phyloP scores from a whole-genome alignment of 2,329 filamentous ascomycete genomes.

The Cladosporium austrohemisphaericum region DNA sequence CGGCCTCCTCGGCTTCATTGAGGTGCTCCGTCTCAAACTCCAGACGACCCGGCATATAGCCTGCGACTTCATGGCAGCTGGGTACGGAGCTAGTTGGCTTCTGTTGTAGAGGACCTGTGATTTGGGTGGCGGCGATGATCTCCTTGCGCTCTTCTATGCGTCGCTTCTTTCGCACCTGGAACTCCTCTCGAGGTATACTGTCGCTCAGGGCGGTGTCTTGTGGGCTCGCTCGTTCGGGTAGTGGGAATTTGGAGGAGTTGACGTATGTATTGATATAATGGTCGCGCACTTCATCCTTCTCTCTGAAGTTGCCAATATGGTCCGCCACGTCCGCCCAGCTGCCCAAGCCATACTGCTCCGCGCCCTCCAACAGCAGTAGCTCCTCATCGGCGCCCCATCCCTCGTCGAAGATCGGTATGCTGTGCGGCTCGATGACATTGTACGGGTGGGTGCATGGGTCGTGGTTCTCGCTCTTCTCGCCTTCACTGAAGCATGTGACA shows the following conservation, averaged over 20 bases:
- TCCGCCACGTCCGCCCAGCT: constrained; percentile 98
- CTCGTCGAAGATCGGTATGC: constrained; percentile 88
- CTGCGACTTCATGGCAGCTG: constrained; percentile 94
- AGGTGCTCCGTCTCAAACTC: constrained; percentile 98
- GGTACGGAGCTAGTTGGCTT: constrained; percentile 95
- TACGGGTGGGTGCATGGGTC: constrained; percentile 82
- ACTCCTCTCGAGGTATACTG: constrained; percentile 81
- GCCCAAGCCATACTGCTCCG: constrained; percentile 91
- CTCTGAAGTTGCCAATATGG: constrained; percentile 91
- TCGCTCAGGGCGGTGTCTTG: constrained; percentile 74
- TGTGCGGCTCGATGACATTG: constrained; percentile 96
- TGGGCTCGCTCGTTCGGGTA: constrained; percentile 82
- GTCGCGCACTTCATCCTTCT: constrained; percentile 91
- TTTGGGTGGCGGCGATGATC: constrained; percentile 74
- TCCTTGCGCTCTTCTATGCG: constrained; percentile 91
- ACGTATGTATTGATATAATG: constrained; percentile 90
- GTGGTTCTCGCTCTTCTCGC: constrained; percentile 75
- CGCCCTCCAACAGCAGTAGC: constrained; percentile 85
- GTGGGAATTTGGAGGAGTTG: constrained; percentile 75
- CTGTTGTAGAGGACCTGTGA: constrained; percentile 71
- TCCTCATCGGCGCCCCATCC: constrained; percentile 99
- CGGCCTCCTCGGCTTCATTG: constrained; percentile 96
- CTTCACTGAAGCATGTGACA: constrained; percentile 87
- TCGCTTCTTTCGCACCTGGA: constrained; percentile 87
- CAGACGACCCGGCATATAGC: constrained; percentile 94